Conservation (phyloP, 331 rosid species). For the Arachis monticola region DNA sequence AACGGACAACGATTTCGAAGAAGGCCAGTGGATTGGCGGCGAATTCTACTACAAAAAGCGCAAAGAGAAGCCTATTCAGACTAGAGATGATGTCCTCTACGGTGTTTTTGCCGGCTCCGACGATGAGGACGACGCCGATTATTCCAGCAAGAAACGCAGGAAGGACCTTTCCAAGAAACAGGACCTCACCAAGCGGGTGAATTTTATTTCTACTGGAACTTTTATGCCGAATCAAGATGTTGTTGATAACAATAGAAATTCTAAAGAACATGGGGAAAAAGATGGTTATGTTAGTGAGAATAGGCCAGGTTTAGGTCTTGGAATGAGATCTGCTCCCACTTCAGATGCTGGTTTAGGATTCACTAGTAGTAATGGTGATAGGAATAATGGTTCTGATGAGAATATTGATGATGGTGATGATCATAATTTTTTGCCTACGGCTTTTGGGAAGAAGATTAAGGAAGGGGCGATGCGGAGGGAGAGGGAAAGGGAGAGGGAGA, state of each 20-base stretch:
- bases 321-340: constrained; percentile 50
- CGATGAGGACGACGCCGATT: constrained; percentile 58
- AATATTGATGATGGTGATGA: constrained; percentile 34
- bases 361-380: constrained; percentile 28
- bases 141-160: constrained; percentile 64
- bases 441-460: constrained; percentile 78
- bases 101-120: constrained; percentile 74
- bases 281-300: constrained; percentile 43
- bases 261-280: not conserved
- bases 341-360: constrained; percentile 59
- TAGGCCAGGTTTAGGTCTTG: constrained; percentile 59
- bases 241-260: constrained; percentile 37
- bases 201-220: constrained; percentile 77
- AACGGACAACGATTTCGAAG: constrained; percentile 82
- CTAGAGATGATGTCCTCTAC: constrained; percentile 79
- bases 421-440: constrained; percentile 64
- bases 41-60: constrained; percentile 60
- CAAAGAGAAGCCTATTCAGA: constrained; percentile 71
- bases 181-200: constrained; percentile 84
- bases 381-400: constrained; percentile 40
- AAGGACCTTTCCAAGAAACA: constrained; percentile 50
- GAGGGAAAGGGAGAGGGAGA: constrained; percentile 58
- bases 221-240: constrained; percentile 69
- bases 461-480: constrained; percentile 86
- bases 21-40: constrained; percentile 67